A percentile compares a stretch with the other conserved stretches of the same genome.
Evolutionary conservation across 176 grass and related monocot species (phyloP).

Genomic region (Lolium perenne): DNA sequence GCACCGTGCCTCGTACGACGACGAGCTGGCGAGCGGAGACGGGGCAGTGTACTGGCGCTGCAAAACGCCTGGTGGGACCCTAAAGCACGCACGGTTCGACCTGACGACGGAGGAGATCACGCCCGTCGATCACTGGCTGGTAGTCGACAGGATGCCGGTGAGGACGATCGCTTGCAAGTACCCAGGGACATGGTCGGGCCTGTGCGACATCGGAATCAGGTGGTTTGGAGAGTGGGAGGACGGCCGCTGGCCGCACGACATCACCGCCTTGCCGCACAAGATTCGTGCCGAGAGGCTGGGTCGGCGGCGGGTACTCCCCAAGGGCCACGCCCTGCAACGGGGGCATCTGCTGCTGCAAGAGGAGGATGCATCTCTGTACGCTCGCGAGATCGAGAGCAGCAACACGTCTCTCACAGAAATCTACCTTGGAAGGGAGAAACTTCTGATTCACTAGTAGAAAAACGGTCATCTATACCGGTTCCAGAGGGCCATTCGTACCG

Average conservation of each 20-base stretch:
- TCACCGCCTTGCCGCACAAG: neutral
- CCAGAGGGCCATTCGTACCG: too few species aligned
- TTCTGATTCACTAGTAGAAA: too few species aligned
- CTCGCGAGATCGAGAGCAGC: neutral
- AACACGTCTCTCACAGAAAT: neutral
- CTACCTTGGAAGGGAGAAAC: neutral
- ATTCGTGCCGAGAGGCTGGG: neutral
- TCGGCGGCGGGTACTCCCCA: neutral
- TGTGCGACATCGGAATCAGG: neutral
- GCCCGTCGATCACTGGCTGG: neutral
- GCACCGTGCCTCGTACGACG: neutral
- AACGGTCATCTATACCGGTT: too few species aligned
- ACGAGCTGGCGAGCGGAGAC: neutral
- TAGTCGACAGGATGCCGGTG: neutral
- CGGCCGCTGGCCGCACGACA: neutral
- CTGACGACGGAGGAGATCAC: neutral
- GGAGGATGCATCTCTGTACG: neutral
- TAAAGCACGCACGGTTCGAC: neutral
- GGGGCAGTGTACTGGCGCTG: neutral
- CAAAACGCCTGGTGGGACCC: neutral
- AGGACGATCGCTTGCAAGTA: neutral
- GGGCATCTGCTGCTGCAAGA: constrained; percentile 7
- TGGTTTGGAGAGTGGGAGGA: neutral
- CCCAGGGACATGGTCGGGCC: neutral
- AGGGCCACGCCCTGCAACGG: neutral